Percentiles rank a stretch among this genome's conserved stretches.
Evolutionary conservation across 2,329 filamentous ascomycete genomes (phyloP).

Genomic region (Venturia aucupariae): DNA sequence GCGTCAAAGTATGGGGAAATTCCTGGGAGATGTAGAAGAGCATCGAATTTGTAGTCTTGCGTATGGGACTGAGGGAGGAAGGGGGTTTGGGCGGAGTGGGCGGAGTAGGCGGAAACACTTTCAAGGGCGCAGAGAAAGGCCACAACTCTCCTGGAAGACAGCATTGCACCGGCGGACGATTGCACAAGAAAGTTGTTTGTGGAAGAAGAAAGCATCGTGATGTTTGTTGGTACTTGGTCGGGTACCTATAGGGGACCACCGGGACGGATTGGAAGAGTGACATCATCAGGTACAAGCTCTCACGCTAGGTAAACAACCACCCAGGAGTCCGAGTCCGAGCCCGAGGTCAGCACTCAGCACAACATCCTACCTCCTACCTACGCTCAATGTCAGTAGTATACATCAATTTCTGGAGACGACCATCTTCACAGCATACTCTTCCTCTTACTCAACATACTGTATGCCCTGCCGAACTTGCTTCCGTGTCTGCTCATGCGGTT

Average conservation of each 20-base stretch:
- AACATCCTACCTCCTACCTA: too few species aligned
- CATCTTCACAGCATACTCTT: constrained; percentile 26
- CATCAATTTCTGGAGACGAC: too few species aligned
- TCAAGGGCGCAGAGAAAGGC: not conserved
- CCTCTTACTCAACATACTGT: constrained; percentile 28
- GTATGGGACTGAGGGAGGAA: constrained; percentile 2
- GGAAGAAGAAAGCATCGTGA: not conserved
- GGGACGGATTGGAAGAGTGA: not conserved
- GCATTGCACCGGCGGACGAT: not conserved
- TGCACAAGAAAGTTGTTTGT: not conserved
- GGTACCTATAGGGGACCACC: too few species aligned
- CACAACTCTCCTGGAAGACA: not conserved
- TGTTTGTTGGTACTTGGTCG: not conserved
- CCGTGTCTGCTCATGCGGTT: constrained; percentile 26
- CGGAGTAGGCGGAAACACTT: not conserved
- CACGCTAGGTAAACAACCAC: too few species aligned
- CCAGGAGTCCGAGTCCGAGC: too few species aligned
- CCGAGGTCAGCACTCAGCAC: too few species aligned
- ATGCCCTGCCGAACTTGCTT: constrained; percentile 26
- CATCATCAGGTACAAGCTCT: constrained; percentile 4
- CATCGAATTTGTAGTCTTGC: constrained; percentile 35
- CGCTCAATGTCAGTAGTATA: too few species aligned
- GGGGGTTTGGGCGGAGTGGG: not conserved
- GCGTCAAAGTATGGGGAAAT: constrained; percentile 51
- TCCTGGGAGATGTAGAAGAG: constrained; percentile 46